phyloP scores from a whole-genome alignment of 129 eudicot species.

The Kitagawia praeruptora region DNA sequence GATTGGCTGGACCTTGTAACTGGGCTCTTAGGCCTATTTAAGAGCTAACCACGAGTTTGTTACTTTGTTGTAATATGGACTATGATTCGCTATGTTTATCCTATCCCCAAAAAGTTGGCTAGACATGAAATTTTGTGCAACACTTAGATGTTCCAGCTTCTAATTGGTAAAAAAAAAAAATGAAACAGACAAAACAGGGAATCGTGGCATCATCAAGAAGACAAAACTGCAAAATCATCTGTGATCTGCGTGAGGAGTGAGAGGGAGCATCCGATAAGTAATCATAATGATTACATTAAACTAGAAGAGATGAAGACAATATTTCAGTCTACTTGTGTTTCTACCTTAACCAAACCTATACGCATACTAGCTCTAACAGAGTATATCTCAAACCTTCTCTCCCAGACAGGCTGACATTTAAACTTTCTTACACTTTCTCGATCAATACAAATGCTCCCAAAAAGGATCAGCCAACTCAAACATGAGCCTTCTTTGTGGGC shows the following conservation, averaged over 20 bases:
- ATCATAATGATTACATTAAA: too few relatives aligned
- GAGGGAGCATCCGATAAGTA: neutral
- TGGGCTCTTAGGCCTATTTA: neutral
- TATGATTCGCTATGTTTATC: neutral
- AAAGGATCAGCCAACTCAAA: neutral
- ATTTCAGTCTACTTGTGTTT: neutral
- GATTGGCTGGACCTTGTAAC: neutral
- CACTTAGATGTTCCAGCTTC: neutral
- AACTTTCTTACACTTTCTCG: neutral
- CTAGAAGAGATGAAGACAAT: neutral
- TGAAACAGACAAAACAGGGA: neutral
- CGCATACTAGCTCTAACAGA: neutral
- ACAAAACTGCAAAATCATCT: neutral
- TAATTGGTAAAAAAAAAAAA: too few relatives aligned
- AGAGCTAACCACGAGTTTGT: neutral
- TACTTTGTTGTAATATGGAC: neutral
- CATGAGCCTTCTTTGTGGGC: neutral
- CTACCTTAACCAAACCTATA: neutral
- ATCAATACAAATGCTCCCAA: too few relatives aligned
- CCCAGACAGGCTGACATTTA: too few relatives aligned
- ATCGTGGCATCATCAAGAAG: neutral
- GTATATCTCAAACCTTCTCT: too few relatives aligned
- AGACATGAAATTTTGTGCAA: neutral
- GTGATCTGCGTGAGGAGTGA: neutral
- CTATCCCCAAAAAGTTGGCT: neutral